A percentile compares a stretch with the other conserved stretches of the same genome.
These are phyloP conservation scores for Diplodia scrobiculata DNA, from an alignment of 2,329 filamentous ascomycete genomes.

Conservation along the genomic window DNA sequence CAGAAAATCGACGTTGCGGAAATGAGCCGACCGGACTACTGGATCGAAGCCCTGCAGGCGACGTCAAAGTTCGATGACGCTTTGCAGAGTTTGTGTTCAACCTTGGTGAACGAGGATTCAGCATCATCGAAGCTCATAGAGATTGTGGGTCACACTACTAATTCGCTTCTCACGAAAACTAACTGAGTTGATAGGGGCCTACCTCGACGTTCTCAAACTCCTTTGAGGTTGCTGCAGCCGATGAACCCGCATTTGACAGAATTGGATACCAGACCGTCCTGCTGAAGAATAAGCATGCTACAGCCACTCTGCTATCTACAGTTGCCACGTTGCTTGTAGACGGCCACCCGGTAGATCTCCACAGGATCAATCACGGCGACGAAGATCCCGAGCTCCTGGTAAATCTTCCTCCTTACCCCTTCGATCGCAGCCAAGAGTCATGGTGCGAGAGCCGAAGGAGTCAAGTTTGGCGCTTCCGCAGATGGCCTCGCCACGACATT, in stretches of 20 bases:
- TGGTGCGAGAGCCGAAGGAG: slow-evolving; percentile 36
- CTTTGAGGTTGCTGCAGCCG: neutral
- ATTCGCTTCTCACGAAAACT: neutral
- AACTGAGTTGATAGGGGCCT: slow-evolving; percentile 32
- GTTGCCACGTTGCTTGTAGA: slow-evolving; percentile 4
- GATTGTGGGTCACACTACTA: slow-evolving; percentile 27
- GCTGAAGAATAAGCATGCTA: neutral
- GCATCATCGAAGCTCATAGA: slow-evolving; percentile 35
- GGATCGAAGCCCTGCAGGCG: slow-evolving; percentile 44
- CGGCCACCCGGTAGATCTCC: neutral
- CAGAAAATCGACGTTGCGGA: slow-evolving; percentile 1
- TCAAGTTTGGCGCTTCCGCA: slow-evolving; percentile 32
- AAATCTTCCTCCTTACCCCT: slow-evolving; percentile 9
- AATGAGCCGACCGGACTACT: slow-evolving; percentile 36
- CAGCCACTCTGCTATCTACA: neutral
- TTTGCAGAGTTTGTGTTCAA: slow-evolving; percentile 31
- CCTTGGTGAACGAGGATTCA: slow-evolving; percentile 40
- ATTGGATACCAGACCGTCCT: slow-evolving; percentile 6
- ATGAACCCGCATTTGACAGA: slow-evolving; percentile 20
- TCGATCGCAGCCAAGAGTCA: slow-evolving; percentile 23
- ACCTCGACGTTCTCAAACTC: slow-evolving; percentile 35
- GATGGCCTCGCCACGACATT: slow-evolving; percentile 35
- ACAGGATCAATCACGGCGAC: slow-evolving; percentile 23
- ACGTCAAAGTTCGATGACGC: slow-evolving; percentile 41
- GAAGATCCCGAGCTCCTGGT: slow-evolving; percentile 16